A percentile compares a stretch with the other conserved stretches of the same genome.
Evolutionary conservation across 2,329 filamentous ascomycete genomes (phyloP).

Genomic region (Coniosporium tulheliwenetii): DNA sequence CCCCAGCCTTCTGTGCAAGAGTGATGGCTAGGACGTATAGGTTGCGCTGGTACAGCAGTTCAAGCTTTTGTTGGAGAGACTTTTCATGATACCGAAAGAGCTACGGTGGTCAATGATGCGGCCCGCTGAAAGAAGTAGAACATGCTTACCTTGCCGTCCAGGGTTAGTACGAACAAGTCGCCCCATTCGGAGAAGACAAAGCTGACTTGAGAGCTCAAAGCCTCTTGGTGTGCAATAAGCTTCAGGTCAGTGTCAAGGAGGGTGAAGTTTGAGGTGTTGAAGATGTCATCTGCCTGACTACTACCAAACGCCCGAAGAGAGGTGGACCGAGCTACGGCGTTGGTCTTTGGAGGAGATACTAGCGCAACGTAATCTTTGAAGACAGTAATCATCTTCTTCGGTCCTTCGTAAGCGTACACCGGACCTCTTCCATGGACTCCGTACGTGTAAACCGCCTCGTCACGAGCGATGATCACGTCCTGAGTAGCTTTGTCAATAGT

Average conservation of each 20-base stretch:
- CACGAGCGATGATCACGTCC: slow-evolving; percentile 79
- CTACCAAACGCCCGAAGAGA: slow-evolving; percentile 60
- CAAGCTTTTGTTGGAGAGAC: slow-evolving; percentile 73
- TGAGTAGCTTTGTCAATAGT: slow-evolving; percentile 64
- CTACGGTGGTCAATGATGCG: slow-evolving; percentile 24
- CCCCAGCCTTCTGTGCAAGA: slow-evolving; percentile 73
- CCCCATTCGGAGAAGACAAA: slow-evolving; percentile 78
- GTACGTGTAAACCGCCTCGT: slow-evolving; percentile 94
- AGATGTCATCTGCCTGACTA: slow-evolving; percentile 57
- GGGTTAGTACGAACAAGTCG: slow-evolving; percentile 75
- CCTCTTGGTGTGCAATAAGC: slow-evolving; percentile 79
- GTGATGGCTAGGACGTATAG: slow-evolving; percentile 86
- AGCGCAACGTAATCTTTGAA: slow-evolving; percentile 79
- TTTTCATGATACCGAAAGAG: slow-evolving; percentile 85
- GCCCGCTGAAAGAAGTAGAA: not conserved
- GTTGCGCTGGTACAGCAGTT: slow-evolving; percentile 87
- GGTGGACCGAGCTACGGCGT: slow-evolving; percentile 37
- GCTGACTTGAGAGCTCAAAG: slow-evolving; percentile 65
- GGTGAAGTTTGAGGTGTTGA: slow-evolving; percentile 77
- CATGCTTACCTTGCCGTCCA: slow-evolving; percentile 70
- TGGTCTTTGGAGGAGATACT: slow-evolving; percentile 59
- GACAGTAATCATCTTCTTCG: slow-evolving; percentile 66
- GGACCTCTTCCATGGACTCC: slow-evolving; percentile 70
- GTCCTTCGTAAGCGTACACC: slow-evolving; percentile 80
- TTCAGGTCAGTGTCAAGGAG: slow-evolving; percentile 84